Evolutionary conservation across 768 basidiomycete species (phyloP).

Genomic region (Dioszegia aurantiaca): DNA sequence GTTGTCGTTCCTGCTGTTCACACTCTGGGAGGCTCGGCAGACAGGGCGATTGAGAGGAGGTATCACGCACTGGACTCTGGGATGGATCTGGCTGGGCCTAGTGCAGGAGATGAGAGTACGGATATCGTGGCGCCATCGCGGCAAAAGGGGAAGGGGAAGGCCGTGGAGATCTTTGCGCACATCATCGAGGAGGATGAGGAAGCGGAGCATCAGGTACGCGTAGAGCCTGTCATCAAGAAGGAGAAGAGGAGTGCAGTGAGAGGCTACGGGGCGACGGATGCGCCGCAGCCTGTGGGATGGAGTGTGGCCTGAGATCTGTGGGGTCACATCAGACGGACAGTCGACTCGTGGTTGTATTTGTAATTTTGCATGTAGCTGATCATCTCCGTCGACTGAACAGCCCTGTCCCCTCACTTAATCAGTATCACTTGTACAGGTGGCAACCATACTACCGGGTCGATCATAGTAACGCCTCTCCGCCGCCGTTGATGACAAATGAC

Average conservation of each 20-base stretch:
- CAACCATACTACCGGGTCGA: too few relatives aligned
- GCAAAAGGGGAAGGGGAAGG: constrained; percentile 34
- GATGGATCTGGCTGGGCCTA: constrained; percentile 36
- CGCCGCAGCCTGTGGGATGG: neutral
- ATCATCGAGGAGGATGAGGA: constrained; percentile 35
- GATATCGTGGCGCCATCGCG: constrained; percentile 7
- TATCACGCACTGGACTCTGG: constrained; percentile 47
- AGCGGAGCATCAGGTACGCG: neutral
- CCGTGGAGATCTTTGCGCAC: constrained; percentile 35
- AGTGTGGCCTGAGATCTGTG: neutral
- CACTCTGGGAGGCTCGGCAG: neutral
- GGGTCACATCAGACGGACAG: neutral
- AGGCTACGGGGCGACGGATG: constrained; percentile 8
- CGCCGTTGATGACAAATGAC: too few relatives aligned
- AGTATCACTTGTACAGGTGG: too few relatives aligned
- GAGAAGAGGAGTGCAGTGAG: neutral
- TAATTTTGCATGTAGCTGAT: too few relatives aligned
- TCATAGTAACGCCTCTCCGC: too few relatives aligned
- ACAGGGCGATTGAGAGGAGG: constrained; percentile 14
- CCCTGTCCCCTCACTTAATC: too few relatives aligned
- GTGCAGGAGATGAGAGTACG: constrained; percentile 23
- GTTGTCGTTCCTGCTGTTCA: constrained; percentile 29
- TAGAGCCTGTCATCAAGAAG: neutral
- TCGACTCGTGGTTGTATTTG: neutral
- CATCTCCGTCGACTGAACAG: too few relatives aligned